These are phyloP conservation scores for Colletotrichum brevisporum DNA, from an alignment of 2,329 filamentous ascomycete genomes.

Conservation along the genomic window DNA sequence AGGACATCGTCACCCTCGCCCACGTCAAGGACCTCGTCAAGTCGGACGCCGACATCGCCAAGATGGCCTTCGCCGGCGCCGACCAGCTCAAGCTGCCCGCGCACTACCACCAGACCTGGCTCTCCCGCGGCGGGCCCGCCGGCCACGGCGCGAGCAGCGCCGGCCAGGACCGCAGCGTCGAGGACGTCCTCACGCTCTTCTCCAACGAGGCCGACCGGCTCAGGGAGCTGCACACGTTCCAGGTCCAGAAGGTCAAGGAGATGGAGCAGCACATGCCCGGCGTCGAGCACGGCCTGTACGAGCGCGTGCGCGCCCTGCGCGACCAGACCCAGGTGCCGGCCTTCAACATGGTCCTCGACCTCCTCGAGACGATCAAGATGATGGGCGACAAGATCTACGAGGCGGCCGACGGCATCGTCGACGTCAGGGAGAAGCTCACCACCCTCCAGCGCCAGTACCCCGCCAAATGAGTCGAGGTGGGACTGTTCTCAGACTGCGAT, in stretches of 20 bases:
- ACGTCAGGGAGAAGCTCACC: slow-evolving; percentile 44
- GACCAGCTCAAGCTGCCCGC: slow-evolving; percentile 81
- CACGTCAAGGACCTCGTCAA: slow-evolving; percentile 72
- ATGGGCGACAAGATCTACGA: slow-evolving; percentile 43
- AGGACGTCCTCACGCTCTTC: slow-evolving; percentile 40
- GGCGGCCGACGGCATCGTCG: slow-evolving; percentile 39
- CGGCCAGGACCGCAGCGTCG: slow-evolving; percentile 57
- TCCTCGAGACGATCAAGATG: slow-evolving; percentile 42
- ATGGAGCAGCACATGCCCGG: slow-evolving; percentile 64
- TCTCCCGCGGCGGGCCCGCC: slow-evolving; percentile 52
- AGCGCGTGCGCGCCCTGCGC: slow-evolving; percentile 41
- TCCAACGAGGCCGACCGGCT: slow-evolving; percentile 42
- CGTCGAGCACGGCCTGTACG: slow-evolving; percentile 62
- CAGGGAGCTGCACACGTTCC: slow-evolving; percentile 59
- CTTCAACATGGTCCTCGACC: slow-evolving; percentile 40
- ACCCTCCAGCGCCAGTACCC: slow-evolving; percentile 43
- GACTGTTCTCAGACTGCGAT: not conserved
- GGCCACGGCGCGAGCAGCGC: slow-evolving; percentile 47
- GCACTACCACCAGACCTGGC: slow-evolving; percentile 65
- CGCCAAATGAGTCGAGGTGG: slow-evolving; percentile 43
- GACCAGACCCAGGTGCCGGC: slow-evolving; percentile 41
- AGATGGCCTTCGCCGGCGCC: slow-evolving; percentile 79
- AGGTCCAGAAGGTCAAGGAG: slow-evolving; percentile 51
- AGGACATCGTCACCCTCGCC: slow-evolving; percentile 74
- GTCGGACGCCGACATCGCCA: slow-evolving; percentile 78